These are phyloP conservation scores for Auricularia sp. DNA, from an alignment of 768 basidiomycete genomes.

Conservation along the genomic window DNA sequence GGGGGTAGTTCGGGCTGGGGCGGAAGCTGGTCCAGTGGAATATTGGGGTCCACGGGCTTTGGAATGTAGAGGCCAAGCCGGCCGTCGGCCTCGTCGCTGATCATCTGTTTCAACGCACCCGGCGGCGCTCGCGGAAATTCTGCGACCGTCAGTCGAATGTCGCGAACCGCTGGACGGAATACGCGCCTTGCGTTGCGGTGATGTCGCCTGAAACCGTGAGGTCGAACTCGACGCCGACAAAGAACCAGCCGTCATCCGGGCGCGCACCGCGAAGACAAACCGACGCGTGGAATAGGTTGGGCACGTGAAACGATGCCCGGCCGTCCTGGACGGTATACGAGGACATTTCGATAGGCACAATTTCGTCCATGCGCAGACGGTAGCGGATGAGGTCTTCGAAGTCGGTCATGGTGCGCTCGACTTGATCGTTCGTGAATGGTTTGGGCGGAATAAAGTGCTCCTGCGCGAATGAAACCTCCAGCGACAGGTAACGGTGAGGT, in stretches of 20 bases:
- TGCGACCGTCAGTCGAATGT: constrained; percentile 17
- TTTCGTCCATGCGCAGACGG: constrained; percentile 68
- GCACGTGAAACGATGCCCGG: constrained; percentile 66
- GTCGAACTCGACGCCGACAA: constrained; percentile 66
- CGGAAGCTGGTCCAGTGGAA: constrained; percentile 23
- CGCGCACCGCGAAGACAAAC: constrained; percentile 65
- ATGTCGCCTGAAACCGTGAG: constrained; percentile 65
- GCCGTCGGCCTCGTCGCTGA: constrained; percentile 63
- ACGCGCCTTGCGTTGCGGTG: constrained; percentile 53
- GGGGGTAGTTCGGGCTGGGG: constrained; percentile 39
- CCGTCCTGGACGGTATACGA: constrained; percentile 48
- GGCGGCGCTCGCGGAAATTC: constrained; percentile 67
- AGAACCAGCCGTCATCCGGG: constrained; percentile 74
- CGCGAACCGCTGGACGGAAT: too few species aligned
- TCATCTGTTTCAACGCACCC: constrained; percentile 52
- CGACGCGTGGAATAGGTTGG: constrained; percentile 62
- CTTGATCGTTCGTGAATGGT: constrained; percentile 56
- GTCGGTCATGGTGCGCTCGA: constrained; percentile 53
- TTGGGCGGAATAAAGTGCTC: constrained; percentile 60
- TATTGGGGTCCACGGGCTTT: constrained; percentile 31
- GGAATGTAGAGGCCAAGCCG: constrained; percentile 57
- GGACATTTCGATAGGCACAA: constrained; percentile 71
- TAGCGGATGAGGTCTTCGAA: constrained; percentile 74
- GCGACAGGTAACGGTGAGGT: too few species aligned
- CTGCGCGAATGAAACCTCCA: too few species aligned